These are phyloP conservation scores for Cladorrhinum sp. DNA, from an alignment of 2,329 filamentous ascomycete genomes.

Conservation along the genomic window DNA sequence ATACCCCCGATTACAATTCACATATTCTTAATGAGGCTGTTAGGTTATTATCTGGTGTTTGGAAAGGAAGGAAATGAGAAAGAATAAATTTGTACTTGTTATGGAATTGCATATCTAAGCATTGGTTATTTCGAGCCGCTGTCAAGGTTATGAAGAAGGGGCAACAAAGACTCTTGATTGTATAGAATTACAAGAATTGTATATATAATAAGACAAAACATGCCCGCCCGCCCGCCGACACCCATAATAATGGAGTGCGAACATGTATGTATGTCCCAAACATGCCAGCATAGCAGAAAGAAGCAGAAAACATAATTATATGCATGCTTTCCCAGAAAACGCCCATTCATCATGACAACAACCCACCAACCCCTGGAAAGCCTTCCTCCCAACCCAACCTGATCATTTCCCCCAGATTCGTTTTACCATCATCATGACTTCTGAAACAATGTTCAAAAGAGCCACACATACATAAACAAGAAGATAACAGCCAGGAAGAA, in stretches of 20 bases:
- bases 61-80: not conserved
- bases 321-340: not conserved
- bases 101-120: too few relatives aligned
- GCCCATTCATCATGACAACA: not conserved
- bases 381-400: not conserved
- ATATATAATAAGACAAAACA: not conserved
- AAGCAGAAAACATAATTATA: not conserved
- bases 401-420: not conserved
- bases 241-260: not conserved
- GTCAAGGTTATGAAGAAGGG: not conserved
- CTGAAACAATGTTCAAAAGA: constrained; percentile 56
- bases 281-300: not conserved
- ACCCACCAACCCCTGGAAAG: not conserved
- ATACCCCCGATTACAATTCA: constrained; percentile 14
- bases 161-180: not conserved
- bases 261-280: not conserved
- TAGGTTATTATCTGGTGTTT: not conserved
- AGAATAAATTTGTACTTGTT: too few relatives aligned
- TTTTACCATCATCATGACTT: not conserved
- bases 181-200: not conserved
- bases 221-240: too few relatives aligned
- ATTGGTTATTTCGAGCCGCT: too few relatives aligned
- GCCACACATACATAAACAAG: constrained; percentile 89
- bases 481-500: constrained; percentile 84
- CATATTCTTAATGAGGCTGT: not conserved